phyloP scores from a whole-genome alignment of 2,329 filamentous ascomycete genomes.

The Cytospora paraplurivora region DNA sequence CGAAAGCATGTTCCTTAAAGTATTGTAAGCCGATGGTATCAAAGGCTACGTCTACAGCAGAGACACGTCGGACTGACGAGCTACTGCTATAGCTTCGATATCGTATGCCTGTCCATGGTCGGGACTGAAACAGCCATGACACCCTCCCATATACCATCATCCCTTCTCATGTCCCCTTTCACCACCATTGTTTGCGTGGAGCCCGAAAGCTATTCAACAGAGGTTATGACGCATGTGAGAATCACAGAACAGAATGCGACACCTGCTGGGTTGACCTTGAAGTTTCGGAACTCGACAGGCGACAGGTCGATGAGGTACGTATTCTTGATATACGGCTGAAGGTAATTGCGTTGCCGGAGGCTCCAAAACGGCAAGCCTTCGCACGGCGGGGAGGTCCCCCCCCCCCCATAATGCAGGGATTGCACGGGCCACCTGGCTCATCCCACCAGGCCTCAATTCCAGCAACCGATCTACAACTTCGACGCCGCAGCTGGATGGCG shows the following conservation, averaged over 20 bases:
- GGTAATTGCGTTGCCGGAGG: slow-evolving; percentile 5
- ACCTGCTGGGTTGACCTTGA: neutral
- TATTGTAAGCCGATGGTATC: slow-evolving; percentile 1
- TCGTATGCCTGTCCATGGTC: neutral
- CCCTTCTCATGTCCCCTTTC: neutral
- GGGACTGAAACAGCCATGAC: neutral
- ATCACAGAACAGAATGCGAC: neutral
- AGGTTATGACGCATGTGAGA: neutral
- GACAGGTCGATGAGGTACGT: neutral
- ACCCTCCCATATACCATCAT: slow-evolving; percentile 4
- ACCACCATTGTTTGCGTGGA: neutral
- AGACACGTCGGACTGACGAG: neutral
- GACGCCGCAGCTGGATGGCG: slow-evolving; percentile 19
- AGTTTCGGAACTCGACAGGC: too few relatives aligned
- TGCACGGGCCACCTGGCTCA: slow-evolving; percentile 17
- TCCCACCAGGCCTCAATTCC: slow-evolving; percentile 25
- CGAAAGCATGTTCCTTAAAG: slow-evolving; percentile 11
- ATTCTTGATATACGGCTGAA: neutral
- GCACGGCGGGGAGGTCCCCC: neutral
- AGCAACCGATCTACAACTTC: slow-evolving; percentile 21
- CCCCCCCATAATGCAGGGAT: neutral
- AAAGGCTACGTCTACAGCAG: slow-evolving; percentile 5
- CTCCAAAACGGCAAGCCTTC: neutral
- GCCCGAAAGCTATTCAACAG: too few relatives aligned
- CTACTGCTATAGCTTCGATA: slow-evolving; percentile 8